A percentile compares a stretch with the other conserved stretches of the same genome.
phyloP scores from a whole-genome alignment of 1,284 basidiomycete species.

The Pholiota adiposa region DNA sequence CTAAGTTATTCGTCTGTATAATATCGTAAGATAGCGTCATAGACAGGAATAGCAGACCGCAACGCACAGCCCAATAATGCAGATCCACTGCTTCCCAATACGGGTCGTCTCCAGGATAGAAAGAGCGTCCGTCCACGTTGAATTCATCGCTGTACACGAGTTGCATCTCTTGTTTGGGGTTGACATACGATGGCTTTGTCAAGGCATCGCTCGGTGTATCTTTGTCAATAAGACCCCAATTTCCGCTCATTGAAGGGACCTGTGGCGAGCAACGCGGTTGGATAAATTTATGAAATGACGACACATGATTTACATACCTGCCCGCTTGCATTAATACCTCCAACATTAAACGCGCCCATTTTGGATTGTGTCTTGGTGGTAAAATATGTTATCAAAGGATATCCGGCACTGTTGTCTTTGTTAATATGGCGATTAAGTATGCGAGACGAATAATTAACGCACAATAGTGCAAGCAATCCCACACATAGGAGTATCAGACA shows the following conservation, averaged over 20 bases:
- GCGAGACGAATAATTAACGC: conserved; percentile 29
- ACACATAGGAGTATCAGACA: conserved; percentile 69
- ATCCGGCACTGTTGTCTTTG: conserved; percentile 65
- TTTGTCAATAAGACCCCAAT: conserved; percentile 75
- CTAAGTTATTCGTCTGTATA: conserved; percentile 50
- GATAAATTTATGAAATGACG: conserved; percentile 33
- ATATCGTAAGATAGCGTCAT: not conserved
- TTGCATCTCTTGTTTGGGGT: conserved; percentile 55
- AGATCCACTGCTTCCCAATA: conserved; percentile 78
- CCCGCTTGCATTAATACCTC: conserved; percentile 80
- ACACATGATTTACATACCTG: conserved; percentile 52
- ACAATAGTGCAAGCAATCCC: conserved; percentile 77
- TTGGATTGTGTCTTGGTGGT: conserved; percentile 50
- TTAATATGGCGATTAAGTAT: conserved; percentile 4
- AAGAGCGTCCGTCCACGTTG: conserved; percentile 78
- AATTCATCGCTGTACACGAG: conserved; percentile 93
- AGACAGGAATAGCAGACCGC: conserved; percentile 4
- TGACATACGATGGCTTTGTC: conserved; percentile 60
- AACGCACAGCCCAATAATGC: conserved; percentile 52
- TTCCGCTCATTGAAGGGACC: conserved; percentile 66
- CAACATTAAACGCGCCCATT: conserved; percentile 74
- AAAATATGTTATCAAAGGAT: conserved; percentile 79
- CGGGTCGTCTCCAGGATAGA: conserved; percentile 75
- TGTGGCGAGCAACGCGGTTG: conserved; percentile 36
- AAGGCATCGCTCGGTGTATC: conserved; percentile 72